Base-by-base conservation (phyloP, 805 yeast genomes). In the Candida chauliodis region DNA sequence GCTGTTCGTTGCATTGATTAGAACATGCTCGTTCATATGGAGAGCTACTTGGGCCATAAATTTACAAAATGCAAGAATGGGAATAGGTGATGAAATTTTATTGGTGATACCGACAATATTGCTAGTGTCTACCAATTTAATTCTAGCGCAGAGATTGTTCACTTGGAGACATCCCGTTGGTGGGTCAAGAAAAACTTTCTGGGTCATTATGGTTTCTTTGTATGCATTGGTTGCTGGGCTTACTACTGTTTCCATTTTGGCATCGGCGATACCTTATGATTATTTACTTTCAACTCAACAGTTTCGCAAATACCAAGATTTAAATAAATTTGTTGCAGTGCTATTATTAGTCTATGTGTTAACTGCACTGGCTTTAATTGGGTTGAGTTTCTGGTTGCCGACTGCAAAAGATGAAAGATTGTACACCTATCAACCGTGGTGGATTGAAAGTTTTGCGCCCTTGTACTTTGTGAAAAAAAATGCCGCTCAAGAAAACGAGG, bases 161-260 rank as follows among this genome's bases (percentile, higher is more conserved):
- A 80, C 85, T 4, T 81, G 88, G 84, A 68, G 81, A 54, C 89
- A 83, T 54, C 90, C 91, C 9, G 78, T 75, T 30, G 71, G 79
- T 14, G 90, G 89, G 29, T 69, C 75, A 19, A 55, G 72, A 22
- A 61, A 58, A 41, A 40, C 63, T 20, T 76, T 82, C 48, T 76
- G 78, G 73, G 42, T 46, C 27, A 36, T 59, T 20, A 75, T 83
- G 81, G 51, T 69, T 34, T 25, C 55, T 2, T 48, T 79, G 28
- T 83, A 83, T 49, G 43, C 58, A 5, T 44, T 79, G 30, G 87
- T 84, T 19, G 40, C 67, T 22, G 77, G 73, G 6, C 67, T 81
- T 29, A 71, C 82, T 34, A 62, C 66, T 10, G 75, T 80, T 76
- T 81, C 87, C 15, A 72, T 83, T 50, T 63, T 79, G 5, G 81